Percentiles rank a stretch among this genome's conserved stretches.
Conservation (phyloP, 768 basidiomycete genomes). For the Rhodotorula paludigena region DNA sequence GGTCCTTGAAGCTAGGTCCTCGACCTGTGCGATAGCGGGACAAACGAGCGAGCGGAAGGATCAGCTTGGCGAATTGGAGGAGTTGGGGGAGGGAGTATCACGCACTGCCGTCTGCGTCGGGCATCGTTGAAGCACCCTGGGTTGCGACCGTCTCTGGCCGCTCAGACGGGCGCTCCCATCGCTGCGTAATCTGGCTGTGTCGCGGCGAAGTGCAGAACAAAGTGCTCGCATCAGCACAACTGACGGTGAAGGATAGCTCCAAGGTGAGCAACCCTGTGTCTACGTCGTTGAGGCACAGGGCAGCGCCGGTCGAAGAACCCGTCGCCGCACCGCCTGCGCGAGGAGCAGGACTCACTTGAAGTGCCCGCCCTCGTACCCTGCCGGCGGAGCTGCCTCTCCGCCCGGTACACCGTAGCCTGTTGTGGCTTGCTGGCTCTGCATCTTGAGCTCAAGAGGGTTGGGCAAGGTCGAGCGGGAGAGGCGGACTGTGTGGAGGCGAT, state of each 20-base stretch:
- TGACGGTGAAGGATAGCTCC: neutral
- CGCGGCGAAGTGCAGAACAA: neutral
- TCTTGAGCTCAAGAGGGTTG: neutral
- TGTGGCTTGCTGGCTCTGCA: neutral
- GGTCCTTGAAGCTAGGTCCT: slow-evolving; percentile 17
- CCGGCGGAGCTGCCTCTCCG: neutral
- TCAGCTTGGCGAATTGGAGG: neutral
- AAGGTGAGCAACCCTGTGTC: no score
- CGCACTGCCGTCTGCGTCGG: slow-evolving; percentile 13
- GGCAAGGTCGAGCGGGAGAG: no score
- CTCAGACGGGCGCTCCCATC: slow-evolving; percentile 2
- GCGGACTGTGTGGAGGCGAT: no score
- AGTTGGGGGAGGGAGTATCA: no score
- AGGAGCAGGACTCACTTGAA: slow-evolving; percentile 2
- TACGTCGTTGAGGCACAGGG: neutral
- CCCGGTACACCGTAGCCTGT: no score
- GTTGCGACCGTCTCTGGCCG: neutral
- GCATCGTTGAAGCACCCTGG: slow-evolving; percentile 11
- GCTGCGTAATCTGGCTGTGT: slow-evolving; percentile 10
- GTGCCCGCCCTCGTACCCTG: neutral
- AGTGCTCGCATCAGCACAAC: neutral
- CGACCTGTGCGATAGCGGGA: neutral
- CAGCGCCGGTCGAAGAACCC: neutral
- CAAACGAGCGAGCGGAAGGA: neutral
- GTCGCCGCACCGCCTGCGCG: neutral